phyloP scores from a whole-genome alignment of 2,329 filamentous ascomycete species.

The Coleophoma eucalyptorum region DNA sequence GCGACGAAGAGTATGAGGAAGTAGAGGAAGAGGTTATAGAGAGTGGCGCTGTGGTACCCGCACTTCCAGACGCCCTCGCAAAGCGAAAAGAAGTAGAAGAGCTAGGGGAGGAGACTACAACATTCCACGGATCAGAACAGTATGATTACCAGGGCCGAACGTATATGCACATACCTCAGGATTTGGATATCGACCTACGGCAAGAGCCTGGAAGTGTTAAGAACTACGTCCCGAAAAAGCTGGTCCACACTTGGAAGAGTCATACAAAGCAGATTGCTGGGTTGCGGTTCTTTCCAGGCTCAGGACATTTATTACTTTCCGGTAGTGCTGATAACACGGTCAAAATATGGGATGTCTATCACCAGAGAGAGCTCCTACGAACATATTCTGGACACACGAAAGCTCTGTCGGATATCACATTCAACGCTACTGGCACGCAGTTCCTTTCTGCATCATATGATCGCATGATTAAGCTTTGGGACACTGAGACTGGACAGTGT shows the following conservation, averaged over 20 bases:
- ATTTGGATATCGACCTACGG: constrained; percentile 78
- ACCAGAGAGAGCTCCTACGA: constrained; percentile 80
- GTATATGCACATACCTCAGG: constrained; percentile 96
- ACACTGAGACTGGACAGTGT: constrained; percentile 91
- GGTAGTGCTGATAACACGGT: constrained; percentile 87
- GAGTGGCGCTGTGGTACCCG: constrained; percentile 57
- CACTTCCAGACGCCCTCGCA: constrained; percentile 49
- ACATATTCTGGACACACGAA: constrained; percentile 92
- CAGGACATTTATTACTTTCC: constrained; percentile 84
- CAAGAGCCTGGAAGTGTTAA: constrained; percentile 78
- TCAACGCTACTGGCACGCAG: constrained; percentile 75
- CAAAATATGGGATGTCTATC: constrained; percentile 94
- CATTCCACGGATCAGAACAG: constrained; percentile 79
- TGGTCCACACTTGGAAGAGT: constrained; percentile 84
- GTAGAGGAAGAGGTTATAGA: constrained; percentile 67
- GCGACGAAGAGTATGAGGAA: constrained; percentile 75
- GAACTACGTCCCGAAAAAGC: constrained; percentile 93
- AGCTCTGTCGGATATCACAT: constrained; percentile 83
- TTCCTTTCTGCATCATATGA: constrained; percentile 94
- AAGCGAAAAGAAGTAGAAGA: constrained; percentile 55
- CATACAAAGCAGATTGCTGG: constrained; percentile 84
- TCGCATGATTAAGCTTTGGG: constrained; percentile 96
- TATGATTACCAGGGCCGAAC: constrained; percentile 94
- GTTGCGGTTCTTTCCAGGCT: constrained; percentile 82
- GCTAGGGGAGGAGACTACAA: constrained; percentile 71